Evolutionary conservation across 176 grass and related monocot species (phyloP).

Genomic region (Tillandsia fasciculata): DNA sequence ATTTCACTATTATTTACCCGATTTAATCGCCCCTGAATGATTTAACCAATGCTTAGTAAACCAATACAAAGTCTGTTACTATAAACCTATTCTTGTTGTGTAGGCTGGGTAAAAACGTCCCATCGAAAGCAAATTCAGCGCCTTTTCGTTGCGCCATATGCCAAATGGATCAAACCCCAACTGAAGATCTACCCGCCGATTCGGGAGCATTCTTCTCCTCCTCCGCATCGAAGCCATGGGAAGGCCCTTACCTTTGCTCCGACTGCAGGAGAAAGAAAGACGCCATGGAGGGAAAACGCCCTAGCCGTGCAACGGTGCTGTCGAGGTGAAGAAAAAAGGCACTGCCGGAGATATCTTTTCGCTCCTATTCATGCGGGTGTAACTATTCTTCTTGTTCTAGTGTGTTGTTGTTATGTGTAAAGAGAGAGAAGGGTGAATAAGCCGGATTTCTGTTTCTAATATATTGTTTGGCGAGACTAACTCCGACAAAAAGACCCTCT

Average conservation of each 20-base stretch:
- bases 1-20: neutral
- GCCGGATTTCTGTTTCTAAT: neutral
- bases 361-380: neutral
- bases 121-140: conserved; percentile 42
- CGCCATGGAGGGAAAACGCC: conserved; percentile 84
- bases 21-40: neutral
- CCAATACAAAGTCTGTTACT: neutral
- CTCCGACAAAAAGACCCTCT: neutral
- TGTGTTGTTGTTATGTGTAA: neutral
- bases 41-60: neutral
- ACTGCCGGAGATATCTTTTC: neutral
- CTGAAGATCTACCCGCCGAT: conserved; percentile 44
- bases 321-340: neutral
- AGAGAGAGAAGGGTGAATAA: neutral
- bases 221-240: conserved; percentile 38
- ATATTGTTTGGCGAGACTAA: conserved; percentile 1
- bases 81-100: conserved; percentile 3
- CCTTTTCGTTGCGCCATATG: conserved; percentile 69
- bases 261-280: conserved; percentile 96
- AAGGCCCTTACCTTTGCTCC: conserved; percentile 68
- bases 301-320: neutral
- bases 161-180: conserved; percentile 54
- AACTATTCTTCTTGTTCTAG: neutral
- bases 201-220: conserved; percentile 32
- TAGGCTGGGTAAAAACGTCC: conserved; percentile 50